Evolutionary conservation across 2,329 filamentous ascomycete genomes (phyloP).

Genomic region (Cytospora mali): DNA sequence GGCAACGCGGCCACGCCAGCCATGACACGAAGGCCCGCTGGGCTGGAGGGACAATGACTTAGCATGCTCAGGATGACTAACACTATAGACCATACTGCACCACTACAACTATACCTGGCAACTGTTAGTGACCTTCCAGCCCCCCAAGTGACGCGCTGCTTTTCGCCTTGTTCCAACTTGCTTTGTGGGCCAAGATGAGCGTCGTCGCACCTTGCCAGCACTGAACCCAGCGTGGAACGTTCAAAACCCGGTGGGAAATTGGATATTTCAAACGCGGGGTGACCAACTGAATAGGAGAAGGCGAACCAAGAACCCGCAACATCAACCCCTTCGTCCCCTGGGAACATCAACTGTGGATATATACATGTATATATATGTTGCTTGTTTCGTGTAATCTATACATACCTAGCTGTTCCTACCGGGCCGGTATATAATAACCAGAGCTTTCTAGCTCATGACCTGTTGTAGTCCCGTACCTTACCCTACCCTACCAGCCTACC

Average conservation of each 20-base stretch:
- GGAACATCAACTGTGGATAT: too few species aligned
- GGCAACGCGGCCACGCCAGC: background rate
- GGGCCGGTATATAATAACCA: background rate
- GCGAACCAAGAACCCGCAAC: background rate
- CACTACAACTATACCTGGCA: background rate
- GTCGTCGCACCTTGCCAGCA: slow-evolving; percentile 1
- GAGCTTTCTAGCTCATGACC: background rate
- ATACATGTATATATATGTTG: background rate
- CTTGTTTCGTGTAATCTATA: background rate
- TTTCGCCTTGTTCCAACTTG: background rate
- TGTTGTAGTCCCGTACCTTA: background rate
- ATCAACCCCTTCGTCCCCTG: background rate
- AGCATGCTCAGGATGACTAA: background rate
- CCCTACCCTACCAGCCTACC: too few species aligned
- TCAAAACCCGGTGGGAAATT: background rate
- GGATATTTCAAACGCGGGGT: slow-evolving; percentile 1
- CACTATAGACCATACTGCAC: background rate
- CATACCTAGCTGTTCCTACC: background rate
- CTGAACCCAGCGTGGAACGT: background rate
- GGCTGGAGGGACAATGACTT: background rate
- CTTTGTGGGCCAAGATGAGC: background rate
- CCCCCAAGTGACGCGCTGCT: background rate
- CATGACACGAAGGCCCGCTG: background rate
- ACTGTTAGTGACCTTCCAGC: background rate
- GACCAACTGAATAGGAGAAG: background rate